Base-by-base conservation (phyloP, 208 protist species). In the Strigomonas culicis region DNA sequence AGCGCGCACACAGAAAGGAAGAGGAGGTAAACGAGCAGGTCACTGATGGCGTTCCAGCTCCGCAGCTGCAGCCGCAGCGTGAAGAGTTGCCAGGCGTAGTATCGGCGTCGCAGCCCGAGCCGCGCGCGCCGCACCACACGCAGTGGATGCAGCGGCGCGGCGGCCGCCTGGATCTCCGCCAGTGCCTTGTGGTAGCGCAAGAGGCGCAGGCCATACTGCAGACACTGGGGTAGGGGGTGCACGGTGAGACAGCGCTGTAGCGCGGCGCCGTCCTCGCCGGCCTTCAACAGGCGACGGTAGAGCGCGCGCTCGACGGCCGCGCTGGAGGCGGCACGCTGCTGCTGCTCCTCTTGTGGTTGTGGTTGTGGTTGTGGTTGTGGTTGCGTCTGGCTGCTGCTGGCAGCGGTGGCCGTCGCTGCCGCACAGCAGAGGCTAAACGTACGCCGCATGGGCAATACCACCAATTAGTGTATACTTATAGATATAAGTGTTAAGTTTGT, bases 231-330 rank as follows among this genome's bases (percentile, higher is more conserved):
- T 15, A 89, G 60, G 13, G 68, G 17, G 55, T 86, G 74, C 0
- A 80, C 82, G n/a, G 77, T 77, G 43, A 92, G 62, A 47, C 74
- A 77, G 58, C 68, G 77, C 58, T 82, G 80, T 69, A 95, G 74
- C 82, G 88, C 86, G 32, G 68, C 43, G 4, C 77, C 72, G 15
- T 82, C 73, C 70, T 95, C 89, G 4, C 89, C 89, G 7, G 74
- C 68, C 73, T 95, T 87, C 1, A 84, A 77, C 2, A 95, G 75
- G 0, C 84, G 76, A 50, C 82, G 77, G 65, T 95, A 92, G 36
- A 95, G 72, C 44, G 65, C 76, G 70, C 56, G 79, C 25, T 89
- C 66, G 11, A 77, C 63, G 3, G 57, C 53, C 25, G 39, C 39
- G n/a, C 41, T 62, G 19, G 27, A 24, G 31, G 22, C 59, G 2